Base-by-base conservation (phyloP, 805 yeast species). In the Candida piceae region DNA sequence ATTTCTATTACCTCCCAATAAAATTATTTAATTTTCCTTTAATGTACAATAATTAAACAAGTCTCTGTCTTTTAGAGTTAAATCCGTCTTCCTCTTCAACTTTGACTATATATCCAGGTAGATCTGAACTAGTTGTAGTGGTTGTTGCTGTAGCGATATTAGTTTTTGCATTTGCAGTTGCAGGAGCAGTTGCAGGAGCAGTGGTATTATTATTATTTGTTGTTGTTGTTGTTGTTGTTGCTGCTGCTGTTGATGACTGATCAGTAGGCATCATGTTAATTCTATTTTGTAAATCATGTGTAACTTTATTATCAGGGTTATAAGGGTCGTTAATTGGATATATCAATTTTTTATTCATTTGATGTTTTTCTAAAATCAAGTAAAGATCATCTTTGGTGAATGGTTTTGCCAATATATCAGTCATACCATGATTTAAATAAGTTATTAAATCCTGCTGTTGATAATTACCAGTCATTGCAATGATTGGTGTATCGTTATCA, bases 381-480 rank as follows among this genome's bases (percentile, higher is more conserved):
- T 80, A 84, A 39, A 93, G 67, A 55, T 86, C 95, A 46, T 80
- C 85, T 54, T 84, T 87, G 2, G 95, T 83, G 57, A 93, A 93
- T 1, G 98, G 98, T 55, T 93, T 87, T 4, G 95, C 95, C 45
- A 93, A 66, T 25, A 93, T 86, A 59, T 87, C 96, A 40, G 85
- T 80, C 86, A 88, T 88, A 4, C 96, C 97, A 52, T 87, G 86
- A 49, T 81, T 82, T 41, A 85, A 64, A 57, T 84, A 87, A 1
- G 80, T 82, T 32, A 84, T 83, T 40, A 87, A 67, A 58, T 87
- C 95, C 47, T 81, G 78, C 45, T 82, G 85, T 48, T 84, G 82
- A 39, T 86, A 84, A 55, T 86, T 87, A 28, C 95, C 94, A 2
- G 96, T 86, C 95, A 86, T 86, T 21, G 95, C 94, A 47, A 93